Base-by-base conservation (phyloP, 2,329 filamentous ascomycete genomes). In the Arthrinium puccinioides region DNA sequence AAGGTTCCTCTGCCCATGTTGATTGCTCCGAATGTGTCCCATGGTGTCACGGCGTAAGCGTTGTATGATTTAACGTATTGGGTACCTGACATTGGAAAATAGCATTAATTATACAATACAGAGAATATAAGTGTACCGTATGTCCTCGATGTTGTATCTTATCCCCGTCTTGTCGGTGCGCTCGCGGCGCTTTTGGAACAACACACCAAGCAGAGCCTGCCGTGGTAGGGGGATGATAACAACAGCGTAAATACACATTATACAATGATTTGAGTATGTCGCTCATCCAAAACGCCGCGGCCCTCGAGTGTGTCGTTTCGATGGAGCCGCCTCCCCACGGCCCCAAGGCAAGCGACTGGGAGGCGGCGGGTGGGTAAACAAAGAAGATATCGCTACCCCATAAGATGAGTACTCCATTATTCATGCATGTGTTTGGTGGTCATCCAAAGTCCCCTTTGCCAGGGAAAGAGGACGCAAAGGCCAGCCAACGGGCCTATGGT, bases 371-470 rank as follows among this genome's bases (percentile, higher is more conserved):
- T n/a, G n/a, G n/a, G n/a, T n/a, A n/a, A n/a, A n/a, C n/a, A n/a
- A n/a, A n/a, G 30, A 39, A 36, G 29, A 26, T 35, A 29, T 34
- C 33, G 38, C 37, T 40, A 27, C 35, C 33, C n/a, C n/a, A n/a
- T n/a, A n/a, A n/a, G 27, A 34, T 36, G 36, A 31, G 30, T 36
- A 34, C 37, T 40, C 41, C 41, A 38, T 43, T 25, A 43, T 35
- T 43, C 41, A 43, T 43, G 41, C 37, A 38, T 36, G 24, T 40
- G 34, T 32, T 29, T 37, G 28, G 37, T 38, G 14, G 34, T 38
- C 38, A 37, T 39, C 36, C 32, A 42, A 37, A 36, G 19, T 31
- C 36, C 33, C 24, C 21, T 32, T 32, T 30, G 30, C 14, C n/a
- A 23, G 34, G 23, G n/a, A 8, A 15, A 31, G 35, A 15, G 10